Conservation (phyloP, 805 yeast species). For the Scheffersomyces lignosus region DNA sequence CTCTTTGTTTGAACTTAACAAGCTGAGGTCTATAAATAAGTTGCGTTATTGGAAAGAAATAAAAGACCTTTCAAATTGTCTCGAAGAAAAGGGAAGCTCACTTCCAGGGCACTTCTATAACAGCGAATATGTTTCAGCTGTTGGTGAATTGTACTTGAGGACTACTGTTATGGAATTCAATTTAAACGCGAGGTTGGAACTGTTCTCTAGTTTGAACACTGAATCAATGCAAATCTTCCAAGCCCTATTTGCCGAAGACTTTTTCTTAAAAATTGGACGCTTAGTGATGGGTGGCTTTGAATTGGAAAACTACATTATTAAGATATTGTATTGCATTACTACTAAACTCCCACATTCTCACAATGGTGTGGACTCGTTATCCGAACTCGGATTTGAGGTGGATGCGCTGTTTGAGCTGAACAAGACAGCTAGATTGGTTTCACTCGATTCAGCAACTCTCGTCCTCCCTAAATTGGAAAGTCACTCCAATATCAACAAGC, state of each 20-base stretch:
- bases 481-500: slow-evolving; percentile 4
- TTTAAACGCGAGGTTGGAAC: slow-evolving; percentile 10
- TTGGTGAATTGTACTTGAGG: slow-evolving; percentile 7
- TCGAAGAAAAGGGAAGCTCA: not conserved
- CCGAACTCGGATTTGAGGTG: not conserved
- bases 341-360: not conserved
- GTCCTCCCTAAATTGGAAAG: slow-evolving; percentile 3
- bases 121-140: not conserved
- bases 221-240: slow-evolving; percentile 7
- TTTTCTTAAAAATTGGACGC: not conserved
- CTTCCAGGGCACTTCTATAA: too few relatives aligned
- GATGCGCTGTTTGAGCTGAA: not conserved
- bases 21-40: not conserved
- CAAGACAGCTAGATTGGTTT: not conserved
- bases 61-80: not conserved
- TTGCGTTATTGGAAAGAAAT: not conserved
- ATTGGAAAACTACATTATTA: not conserved
- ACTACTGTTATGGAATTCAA: slow-evolving; percentile 8
- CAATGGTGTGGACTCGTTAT: not conserved
- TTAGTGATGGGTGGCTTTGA: slow-evolving; percentile 2
- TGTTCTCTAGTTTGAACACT: slow-evolving; percentile 8
- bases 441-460: not conserved
- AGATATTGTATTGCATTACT: not conserved
- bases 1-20: slow-evolving; percentile 4
- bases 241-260: not conserved